phyloP scores from a whole-genome alignment of 495 filamentous ascomycete species.

The Acidomyces sp. region DNA sequence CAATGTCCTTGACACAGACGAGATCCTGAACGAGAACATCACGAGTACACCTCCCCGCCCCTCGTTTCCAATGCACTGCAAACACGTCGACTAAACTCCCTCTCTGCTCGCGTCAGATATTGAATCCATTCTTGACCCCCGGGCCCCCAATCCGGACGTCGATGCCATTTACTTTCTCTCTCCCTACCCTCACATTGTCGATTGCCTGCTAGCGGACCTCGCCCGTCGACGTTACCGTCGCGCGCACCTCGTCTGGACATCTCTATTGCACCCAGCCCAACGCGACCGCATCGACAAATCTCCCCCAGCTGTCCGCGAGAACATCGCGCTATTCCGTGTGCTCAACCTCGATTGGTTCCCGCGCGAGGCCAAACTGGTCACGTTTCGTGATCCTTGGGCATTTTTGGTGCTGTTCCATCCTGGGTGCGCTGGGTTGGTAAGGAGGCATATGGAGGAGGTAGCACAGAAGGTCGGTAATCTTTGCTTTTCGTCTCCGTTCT shows the following conservation, averaged over 20 bases:
- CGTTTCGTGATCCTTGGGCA: constrained; percentile 86
- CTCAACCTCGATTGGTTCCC: constrained; percentile 81
- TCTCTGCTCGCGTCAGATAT: too few species aligned
- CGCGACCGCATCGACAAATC: constrained; percentile 45
- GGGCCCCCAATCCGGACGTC: constrained; percentile 69
- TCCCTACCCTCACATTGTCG: constrained; percentile 70
- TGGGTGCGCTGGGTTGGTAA: constrained; percentile 69
- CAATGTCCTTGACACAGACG: constrained; percentile 81
- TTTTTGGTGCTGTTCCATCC: constrained; percentile 90
- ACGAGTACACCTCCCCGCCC: constrained; percentile 53
- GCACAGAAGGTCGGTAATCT: constrained; percentile 60
- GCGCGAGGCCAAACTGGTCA: constrained; percentile 79
- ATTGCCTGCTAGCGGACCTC: constrained; percentile 86
- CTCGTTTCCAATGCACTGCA: not conserved
- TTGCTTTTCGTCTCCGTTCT: too few species aligned
- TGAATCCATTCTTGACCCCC: constrained; percentile 75
- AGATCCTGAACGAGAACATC: constrained; percentile 88
- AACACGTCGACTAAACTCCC: constrained; percentile 24
- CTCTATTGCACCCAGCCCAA: constrained; percentile 42
- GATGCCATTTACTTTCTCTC: constrained; percentile 89
- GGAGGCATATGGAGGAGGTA: constrained; percentile 62
- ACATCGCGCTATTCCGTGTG: constrained; percentile 58
- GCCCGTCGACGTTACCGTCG: constrained; percentile 65
- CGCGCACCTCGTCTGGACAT: constrained; percentile 73
- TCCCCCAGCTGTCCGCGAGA: constrained; percentile 48